Evolutionary conservation across 176 grass and related monocot genomes (phyloP), one percentile per base, ranked within the genome.

Genomic region (Secale cereale): DNA sequence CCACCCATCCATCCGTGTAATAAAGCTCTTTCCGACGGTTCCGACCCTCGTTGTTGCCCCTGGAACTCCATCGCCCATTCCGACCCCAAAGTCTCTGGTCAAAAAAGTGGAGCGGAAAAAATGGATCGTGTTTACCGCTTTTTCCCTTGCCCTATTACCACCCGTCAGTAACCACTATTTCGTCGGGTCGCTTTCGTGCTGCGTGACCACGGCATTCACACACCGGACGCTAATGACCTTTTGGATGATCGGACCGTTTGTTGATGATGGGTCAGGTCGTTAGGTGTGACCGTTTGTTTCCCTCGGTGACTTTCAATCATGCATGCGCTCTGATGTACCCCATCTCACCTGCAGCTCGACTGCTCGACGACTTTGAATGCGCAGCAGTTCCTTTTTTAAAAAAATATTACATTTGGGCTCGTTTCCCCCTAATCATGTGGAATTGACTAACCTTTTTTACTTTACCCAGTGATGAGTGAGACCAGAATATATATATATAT

Each of bases 31-130:
- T 12, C 59, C 54, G 71, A 46, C 79, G 40, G 25, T 66, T 79
- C 32, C 59, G 59, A 48, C 33, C 76, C 76, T 59, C 60, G 78
- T 63, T 30, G 78, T 63, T 30, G 43, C 81, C 54, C 26, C 27
- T 26, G 10, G 59, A 80, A 59, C 59, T 76, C 16, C 10, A 26
- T 76, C 37, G 8, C 10, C 70, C 52, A 19, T 59, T 45, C 37
- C 19, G 16, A 6, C 16, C 40, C 10, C 1, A 79, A 74, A 80
- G 64, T 79, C 45, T 73, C 41, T 22, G 15, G 89, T 87, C 81
- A 76, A 91, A 80, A 91, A 91, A 80, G 85, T 79, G 19, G 0
- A 62, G 81, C 69, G 67, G 76, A 63, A 84, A 83, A 84, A 87
- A 48, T 70, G 89, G 68, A 91, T 91, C 89, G 76, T 87, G 69